phyloP scores from a whole-genome alignment of 441 rosid genomes.

The Adansonia madagascariensis region DNA sequence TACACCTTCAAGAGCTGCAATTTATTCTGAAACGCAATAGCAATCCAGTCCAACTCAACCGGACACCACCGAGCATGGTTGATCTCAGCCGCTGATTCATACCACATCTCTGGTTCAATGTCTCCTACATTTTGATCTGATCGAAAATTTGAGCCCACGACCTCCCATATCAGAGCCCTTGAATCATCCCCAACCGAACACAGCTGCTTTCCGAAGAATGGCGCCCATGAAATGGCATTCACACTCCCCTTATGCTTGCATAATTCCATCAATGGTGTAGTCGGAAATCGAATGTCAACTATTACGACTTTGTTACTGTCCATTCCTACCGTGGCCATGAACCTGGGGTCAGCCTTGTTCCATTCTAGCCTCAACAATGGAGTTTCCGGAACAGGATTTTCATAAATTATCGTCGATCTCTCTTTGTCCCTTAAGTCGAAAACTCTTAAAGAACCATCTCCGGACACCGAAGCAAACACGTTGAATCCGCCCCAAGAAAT shows the following conservation, averaged over 20 bases:
- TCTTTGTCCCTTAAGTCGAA: conserved; percentile 66
- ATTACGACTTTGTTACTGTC: conserved; percentile 57
- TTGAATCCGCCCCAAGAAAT: conserved; percentile 61
- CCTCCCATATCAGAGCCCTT: conserved; percentile 55
- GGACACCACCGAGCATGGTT: conserved; percentile 59
- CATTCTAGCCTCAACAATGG: conserved; percentile 58
- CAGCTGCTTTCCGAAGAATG: conserved; percentile 40
- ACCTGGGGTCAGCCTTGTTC: conserved; percentile 62
- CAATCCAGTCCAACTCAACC: conserved; percentile 51
- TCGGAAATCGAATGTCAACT: conserved; percentile 60
- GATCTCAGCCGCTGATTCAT: conserved; percentile 45
- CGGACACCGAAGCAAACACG: conserved; percentile 60
- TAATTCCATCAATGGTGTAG: conserved; percentile 48
- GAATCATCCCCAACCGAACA: conserved; percentile 63
- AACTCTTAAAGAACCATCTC: conserved; percentile 61
- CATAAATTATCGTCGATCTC: conserved; percentile 60
- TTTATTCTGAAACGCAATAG: conserved; percentile 39
- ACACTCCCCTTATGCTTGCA: conserved; percentile 49
- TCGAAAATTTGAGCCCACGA: conserved; percentile 19
- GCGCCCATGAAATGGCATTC: conserved; percentile 56
- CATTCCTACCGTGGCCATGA: conserved; percentile 52
- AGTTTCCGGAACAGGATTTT: conserved; percentile 40
- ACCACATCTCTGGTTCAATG: conserved; percentile 53
- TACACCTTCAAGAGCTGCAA: conserved; percentile 52
- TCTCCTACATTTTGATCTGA: conserved; percentile 8